Evolutionary conservation across 805 yeast genomes (phyloP).

Genomic region (Yarrowia sp.): DNA sequence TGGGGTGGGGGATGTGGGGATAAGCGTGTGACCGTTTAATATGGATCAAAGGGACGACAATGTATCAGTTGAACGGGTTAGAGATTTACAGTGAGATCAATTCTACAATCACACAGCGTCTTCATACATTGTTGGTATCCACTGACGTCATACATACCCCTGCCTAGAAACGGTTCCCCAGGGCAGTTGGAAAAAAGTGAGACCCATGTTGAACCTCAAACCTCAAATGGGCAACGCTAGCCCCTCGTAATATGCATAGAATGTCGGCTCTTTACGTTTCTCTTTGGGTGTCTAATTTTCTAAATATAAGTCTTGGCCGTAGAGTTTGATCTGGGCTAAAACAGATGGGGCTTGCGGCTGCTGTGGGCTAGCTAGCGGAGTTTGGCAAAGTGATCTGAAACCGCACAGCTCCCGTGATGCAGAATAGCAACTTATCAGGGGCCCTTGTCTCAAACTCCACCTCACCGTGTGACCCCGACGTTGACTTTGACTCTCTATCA

Average conservation of each 20-base stretch:
- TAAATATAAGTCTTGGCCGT: neutral
- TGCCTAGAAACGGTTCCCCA: conserved; percentile 7
- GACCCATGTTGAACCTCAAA: neutral
- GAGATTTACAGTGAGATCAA: too few relatives aligned
- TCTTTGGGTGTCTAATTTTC: conserved; percentile 2
- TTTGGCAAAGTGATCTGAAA: neutral
- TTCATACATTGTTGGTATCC: too few relatives aligned
- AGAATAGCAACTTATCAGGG: too few relatives aligned
- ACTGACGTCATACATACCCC: conserved; percentile 10
- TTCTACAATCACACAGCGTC: too few relatives aligned
- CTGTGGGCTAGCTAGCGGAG: neutral
- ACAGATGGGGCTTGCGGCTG: neutral
- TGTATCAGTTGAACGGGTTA: too few relatives aligned
- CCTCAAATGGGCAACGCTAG: neutral
- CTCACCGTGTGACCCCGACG: neutral
- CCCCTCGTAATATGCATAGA: conserved; percentile 17
- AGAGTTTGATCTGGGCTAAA: neutral
- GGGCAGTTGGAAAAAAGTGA: neutral
- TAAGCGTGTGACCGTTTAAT: neutral
- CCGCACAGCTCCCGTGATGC: too few relatives aligned
- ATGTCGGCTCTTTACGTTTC: neutral
- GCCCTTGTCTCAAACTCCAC: too few relatives aligned
- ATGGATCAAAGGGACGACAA: too few relatives aligned
- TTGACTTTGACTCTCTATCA: neutral
- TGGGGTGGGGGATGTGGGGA: neutral